Conservation (phyloP, 1,284 basidiomycete species). For the Hortiboletus rubellus region DNA sequence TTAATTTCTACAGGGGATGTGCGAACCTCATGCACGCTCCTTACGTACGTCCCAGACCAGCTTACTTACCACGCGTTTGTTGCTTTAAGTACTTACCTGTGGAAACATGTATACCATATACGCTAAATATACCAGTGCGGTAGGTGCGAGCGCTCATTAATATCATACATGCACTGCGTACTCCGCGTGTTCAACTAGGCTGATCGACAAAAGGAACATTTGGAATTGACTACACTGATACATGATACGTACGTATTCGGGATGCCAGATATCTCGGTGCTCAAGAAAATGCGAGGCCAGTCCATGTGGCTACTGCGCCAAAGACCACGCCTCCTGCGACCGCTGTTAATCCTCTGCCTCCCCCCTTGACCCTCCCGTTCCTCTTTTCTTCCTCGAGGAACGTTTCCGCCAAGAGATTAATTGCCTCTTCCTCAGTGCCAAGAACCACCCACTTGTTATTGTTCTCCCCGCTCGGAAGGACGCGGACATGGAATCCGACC, state of each 20-base stretch:
- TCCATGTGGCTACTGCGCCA: slow-evolving; percentile 40
- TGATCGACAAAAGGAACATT: slow-evolving; percentile 8
- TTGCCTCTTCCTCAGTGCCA: slow-evolving; percentile 46
- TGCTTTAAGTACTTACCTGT: not conserved
- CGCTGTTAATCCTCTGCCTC: slow-evolving; percentile 29
- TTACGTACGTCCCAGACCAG: not conserved
- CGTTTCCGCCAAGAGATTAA: slow-evolving; percentile 33
- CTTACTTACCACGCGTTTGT: not conserved
- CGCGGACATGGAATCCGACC: slow-evolving; percentile 44
- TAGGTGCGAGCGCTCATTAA: not conserved
- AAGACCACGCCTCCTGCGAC: slow-evolving; percentile 39
- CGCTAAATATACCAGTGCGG: not conserved
- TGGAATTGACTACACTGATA: not conserved
- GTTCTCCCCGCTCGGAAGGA: slow-evolving; percentile 36
- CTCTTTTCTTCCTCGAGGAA: slow-evolving; percentile 39
- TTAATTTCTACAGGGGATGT: not conserved
- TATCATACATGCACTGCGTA: not conserved
- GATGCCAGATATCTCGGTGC: not conserved
- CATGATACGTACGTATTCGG: not conserved
- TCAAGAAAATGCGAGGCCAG: slow-evolving; percentile 38
- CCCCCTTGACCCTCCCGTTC: slow-evolving; percentile 17
- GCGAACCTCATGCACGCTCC: not conserved
- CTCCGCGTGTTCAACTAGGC: not conserved
- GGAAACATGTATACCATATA: slow-evolving; percentile 1
- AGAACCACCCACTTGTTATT: slow-evolving; percentile 46